Evolutionary conservation across 805 yeast species (phyloP), one percentile per base, ranked within the genome.

Genomic region (Wickerhamomyces queroliae): DNA sequence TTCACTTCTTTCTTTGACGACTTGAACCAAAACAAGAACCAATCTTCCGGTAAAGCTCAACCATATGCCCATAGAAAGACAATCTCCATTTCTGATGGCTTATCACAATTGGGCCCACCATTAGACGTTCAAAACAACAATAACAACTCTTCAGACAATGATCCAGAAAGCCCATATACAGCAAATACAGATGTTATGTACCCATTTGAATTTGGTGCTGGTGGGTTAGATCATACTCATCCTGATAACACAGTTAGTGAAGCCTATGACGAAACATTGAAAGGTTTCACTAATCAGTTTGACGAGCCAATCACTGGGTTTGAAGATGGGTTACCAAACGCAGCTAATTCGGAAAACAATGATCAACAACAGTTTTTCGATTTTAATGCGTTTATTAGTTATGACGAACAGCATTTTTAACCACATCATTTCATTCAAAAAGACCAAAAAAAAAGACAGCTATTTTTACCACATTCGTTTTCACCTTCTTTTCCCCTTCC

Each of bases 301-400:
- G 36, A 33, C 11, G 25, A 24, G n/a, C n/a, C n/a, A 17, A 10
- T 15, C 16, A 11, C 25, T 15, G 28, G 25, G 11, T 17, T 16
- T 12, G 23, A 33, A 23, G 36, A 33, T 9, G 19, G 16, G 7
- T 17, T 11, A 30, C 7, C 22, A 3, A 30, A 17, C 4, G 9
- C 25, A 11, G 16, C 18, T 16, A 4, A 16, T 16, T 28, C 18
- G 31, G 8, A n/a, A n/a, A 16, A 28, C 32, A 12, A 23, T 5
- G 17, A 16, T 6, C 30, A 46, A 43, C 15, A n/a, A n/a, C 54
- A 51, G 32, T 40, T 43, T 39, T 51, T 54, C 35, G 59, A 54
- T 34, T 46, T 53, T 33, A 40, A 40, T 19, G 56, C 55, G 3
- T 55, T 55, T 36, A 44, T 46, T 7, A 51, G 45, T 33, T 46